Evolutionary conservation across 495 filamentous ascomycete genomes (phyloP), one percentile per base, ranked within the genome.

Genomic region (Penicillium turbatum): DNA sequence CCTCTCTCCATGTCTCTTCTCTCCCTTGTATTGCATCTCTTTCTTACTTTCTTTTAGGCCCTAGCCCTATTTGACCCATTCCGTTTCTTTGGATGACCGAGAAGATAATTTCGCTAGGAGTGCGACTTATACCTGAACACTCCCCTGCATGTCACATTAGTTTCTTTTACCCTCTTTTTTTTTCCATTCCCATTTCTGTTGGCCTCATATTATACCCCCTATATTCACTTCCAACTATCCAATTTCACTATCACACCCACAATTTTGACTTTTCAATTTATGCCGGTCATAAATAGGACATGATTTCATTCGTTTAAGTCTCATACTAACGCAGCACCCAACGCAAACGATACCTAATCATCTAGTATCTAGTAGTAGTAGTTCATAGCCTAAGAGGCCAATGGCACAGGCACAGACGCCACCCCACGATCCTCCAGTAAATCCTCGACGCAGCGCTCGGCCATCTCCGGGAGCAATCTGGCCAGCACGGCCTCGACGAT

Each of bases 381-480:
- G 32, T 27, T 7, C 30, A 44, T 39, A 50, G 12, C 5, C 35
- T 48, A 59, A 41, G 54, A 53, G 9, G 45, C 48, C 13, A 43
- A 51, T 48, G 60, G 55, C 30, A 54, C 53, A 13, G 60, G 55
- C 30, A 54, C 53, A 13, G 61, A 41, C 15, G 54, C 40, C 16
- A 80, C 76, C 36, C 89, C 69, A 60, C 91, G 77, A 63, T 86
- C 85, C 59, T 79, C 85, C 80, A 89, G 81, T 41, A 96, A 67
- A 63, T 90, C 86, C 50, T 71, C 69, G 9, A 89, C 80, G 34
- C 85, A 84, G 61, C 79, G 84, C 57, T 90, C 88, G 29, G 81
- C 79, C 59, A 97, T 60, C 76, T 98, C 93, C 26, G 93, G 93
- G 46, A 96, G 76, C 30, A 97, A 69, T 59, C 85, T 80, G 32